These are phyloP conservation scores for Stramenopiles sp. DNA, from an alignment of 352 stramenopile species.

Conservation along the genomic window DNA sequence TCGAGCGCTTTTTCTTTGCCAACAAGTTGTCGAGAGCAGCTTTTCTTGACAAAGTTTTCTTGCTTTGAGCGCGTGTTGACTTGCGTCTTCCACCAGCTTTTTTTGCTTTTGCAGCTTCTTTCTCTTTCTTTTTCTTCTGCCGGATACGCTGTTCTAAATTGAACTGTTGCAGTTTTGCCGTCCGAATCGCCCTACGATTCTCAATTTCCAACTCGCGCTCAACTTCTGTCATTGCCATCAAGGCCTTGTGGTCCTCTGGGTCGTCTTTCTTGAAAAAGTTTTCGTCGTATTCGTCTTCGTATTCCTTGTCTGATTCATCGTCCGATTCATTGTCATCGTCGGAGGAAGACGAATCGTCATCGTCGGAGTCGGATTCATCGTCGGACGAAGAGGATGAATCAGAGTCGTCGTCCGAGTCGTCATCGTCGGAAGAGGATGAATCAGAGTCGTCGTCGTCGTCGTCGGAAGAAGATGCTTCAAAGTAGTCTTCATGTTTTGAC, in stretches of 20 bases:
- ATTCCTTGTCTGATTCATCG: neutral
- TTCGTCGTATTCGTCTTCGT: neutral
- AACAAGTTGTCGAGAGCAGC: neutral
- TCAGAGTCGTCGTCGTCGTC: neutral
- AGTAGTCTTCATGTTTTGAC: neutral
- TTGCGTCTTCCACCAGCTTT: neutral
- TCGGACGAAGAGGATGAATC: neutral
- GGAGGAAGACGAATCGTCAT: neutral
- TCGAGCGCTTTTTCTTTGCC: neutral
- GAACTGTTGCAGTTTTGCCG: neutral
- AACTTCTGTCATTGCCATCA: neutral
- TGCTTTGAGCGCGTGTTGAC: neutral
- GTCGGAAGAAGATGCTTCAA: neutral
- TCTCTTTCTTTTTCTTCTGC: neutral
- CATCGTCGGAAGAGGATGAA: neutral
- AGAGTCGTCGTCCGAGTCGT: neutral
- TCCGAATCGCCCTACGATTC: neutral
- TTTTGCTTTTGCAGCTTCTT: neutral
- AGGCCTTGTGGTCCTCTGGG: neutral
- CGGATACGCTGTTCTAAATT: neutral
- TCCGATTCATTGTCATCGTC: neutral
- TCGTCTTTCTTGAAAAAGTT: neutral
- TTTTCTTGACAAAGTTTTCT: neutral
- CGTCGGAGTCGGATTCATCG: neutral
- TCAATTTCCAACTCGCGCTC: neutral